Percentiles rank a stretch among this genome's conserved stretches.
These are phyloP conservation scores for Xylaria acuta DNA, from an alignment of 495 filamentous ascomycete genomes.

Conservation along the genomic window DNA sequence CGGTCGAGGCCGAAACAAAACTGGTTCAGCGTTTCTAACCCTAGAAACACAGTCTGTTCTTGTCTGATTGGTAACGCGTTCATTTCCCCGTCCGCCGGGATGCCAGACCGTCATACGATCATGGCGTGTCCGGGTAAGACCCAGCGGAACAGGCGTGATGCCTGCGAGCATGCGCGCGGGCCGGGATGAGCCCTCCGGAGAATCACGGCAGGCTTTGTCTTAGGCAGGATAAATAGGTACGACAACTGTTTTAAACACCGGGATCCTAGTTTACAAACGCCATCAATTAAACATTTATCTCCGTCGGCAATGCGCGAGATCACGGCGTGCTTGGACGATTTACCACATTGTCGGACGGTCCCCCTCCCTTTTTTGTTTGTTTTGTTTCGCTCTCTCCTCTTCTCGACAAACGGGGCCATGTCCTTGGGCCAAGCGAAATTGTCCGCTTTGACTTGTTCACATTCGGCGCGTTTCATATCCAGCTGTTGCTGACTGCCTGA, in stretches of 20 bases:
- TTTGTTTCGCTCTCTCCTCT: background rate
- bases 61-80: background rate
- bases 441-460: slow-evolving; percentile 7
- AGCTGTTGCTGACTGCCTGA: slow-evolving; percentile 1
- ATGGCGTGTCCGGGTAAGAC: slow-evolving; percentile 14
- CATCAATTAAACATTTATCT: slow-evolving; percentile 7
- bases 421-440: background rate
- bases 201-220: background rate
- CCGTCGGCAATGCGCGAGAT: slow-evolving; percentile 8
- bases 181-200: slow-evolving; percentile 12
- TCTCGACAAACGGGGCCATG: background rate
- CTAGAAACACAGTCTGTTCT: background rate
- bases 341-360: background rate
- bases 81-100: background rate
- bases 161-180: slow-evolving; percentile 8
- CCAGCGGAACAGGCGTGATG: slow-evolving; percentile 23
- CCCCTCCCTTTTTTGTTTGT: background rate
- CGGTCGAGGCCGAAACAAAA: background rate
- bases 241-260: slow-evolving; percentile 1
- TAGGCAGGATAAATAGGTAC: background rate
- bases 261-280: background rate
- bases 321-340: background rate
- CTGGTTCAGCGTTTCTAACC: slow-evolving; percentile 7
- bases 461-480: slow-evolving; percentile 8
- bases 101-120: slow-evolving; percentile 20